Conservation (phyloP, 768 basidiomycete species). For the Cantharellus cinnabarinus region DNA sequence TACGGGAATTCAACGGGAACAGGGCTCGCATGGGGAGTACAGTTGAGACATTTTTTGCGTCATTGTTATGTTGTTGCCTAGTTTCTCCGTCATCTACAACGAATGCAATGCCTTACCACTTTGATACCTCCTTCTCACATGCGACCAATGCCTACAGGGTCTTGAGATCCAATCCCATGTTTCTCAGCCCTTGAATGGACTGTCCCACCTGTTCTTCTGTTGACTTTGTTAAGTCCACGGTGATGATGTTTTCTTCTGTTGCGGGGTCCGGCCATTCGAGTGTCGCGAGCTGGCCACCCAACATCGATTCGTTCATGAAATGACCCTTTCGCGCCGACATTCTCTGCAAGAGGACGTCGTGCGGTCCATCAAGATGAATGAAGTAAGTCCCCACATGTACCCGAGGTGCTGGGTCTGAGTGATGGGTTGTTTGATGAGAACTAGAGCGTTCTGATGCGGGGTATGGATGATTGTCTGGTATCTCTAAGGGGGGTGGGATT, state of each 20-base stretch:
- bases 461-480: constrained; percentile 3
- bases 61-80: no score
- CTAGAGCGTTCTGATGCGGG: not conserved
- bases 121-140: no score
- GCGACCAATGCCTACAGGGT: no score
- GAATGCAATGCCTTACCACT: no score
- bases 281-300: constrained; percentile 55
- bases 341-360: constrained; percentile 35
- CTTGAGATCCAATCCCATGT: not conserved
- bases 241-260: not conserved
- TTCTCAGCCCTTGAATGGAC: not conserved
- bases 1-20: no score
- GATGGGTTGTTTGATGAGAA: not conserved
- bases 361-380: constrained; percentile 51
- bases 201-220: not conserved
- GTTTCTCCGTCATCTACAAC: no score
- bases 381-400: constrained; percentile 43
- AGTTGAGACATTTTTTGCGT: no score
- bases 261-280: constrained; percentile 37
- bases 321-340: constrained; percentile 48
- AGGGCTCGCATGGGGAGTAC: no score
- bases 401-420: constrained; percentile 11
- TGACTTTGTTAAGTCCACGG: constrained; percentile 5
- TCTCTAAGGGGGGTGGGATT: constrained; percentile 12
- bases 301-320: constrained; percentile 69